Evolutionary conservation across 1,284 basidiomycete species (phyloP).

Genomic region (Rhodotorula sp.): DNA sequence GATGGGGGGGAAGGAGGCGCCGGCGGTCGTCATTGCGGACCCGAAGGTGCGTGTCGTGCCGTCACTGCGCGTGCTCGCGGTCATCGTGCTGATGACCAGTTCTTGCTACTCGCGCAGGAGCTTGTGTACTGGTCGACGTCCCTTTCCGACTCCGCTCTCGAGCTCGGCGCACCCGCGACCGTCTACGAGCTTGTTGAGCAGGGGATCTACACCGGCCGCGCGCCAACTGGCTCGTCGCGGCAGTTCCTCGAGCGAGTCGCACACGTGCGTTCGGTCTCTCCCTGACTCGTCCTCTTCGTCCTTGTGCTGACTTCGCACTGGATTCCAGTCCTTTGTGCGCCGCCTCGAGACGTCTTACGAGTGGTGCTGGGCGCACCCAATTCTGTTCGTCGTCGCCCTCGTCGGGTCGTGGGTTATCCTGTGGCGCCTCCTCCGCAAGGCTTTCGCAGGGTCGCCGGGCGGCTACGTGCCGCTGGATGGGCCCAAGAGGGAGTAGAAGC

Average conservation of each 20-base stretch:
- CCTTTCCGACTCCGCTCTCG: constrained; percentile 58
- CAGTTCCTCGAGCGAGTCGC: constrained; percentile 50
- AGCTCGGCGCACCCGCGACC: constrained; percentile 58
- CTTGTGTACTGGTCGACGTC: constrained; percentile 69
- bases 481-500: neutral
- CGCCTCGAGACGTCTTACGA: constrained; percentile 11
- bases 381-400: constrained; percentile 48
- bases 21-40: constrained; percentile 71
- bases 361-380: constrained; percentile 47
- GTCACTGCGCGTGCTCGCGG: neutral
- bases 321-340: constrained; percentile 11
- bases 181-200: constrained; percentile 72
- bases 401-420: constrained; percentile 46
- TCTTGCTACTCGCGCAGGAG: constrained; percentile 54
- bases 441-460: neutral
- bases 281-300: neutral
- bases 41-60: constrained; percentile 61
- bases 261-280: constrained; percentile 32
- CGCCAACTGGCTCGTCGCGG: constrained; percentile 54
- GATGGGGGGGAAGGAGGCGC: constrained; percentile 55
- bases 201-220: constrained; percentile 59
- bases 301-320: neutral
- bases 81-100: neutral
- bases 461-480: neutral
- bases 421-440: constrained; percentile 23